Percentiles rank a stretch among this genome's conserved stretches.
These are phyloP conservation scores for Boletus rufocinnamomeus DNA, from an alignment of 768 basidiomycete genomes.

Conservation along the genomic window DNA sequence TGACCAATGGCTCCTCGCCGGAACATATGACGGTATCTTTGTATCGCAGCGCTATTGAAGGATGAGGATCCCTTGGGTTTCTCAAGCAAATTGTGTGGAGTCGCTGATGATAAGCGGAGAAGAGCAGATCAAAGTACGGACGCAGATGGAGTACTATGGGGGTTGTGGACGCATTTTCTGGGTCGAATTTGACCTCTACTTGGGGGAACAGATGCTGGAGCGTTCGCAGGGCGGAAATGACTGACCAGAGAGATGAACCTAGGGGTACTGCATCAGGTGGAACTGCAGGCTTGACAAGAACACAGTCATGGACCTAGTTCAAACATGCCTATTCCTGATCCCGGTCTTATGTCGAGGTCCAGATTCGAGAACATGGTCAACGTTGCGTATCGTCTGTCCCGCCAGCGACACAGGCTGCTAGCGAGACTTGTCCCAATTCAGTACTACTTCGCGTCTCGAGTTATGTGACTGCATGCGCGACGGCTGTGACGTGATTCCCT, in stretches of 20 bases:
- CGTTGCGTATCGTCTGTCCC: not conserved
- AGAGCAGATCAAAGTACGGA: constrained; percentile 83
- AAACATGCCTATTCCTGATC: constrained; percentile 74
- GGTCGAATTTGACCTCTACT: constrained; percentile 82
- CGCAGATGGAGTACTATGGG: constrained; percentile 78
- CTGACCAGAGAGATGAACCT: constrained; percentile 80
- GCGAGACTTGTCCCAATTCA: constrained; percentile 18
- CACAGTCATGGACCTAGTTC: constrained; percentile 55
- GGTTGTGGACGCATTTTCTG: constrained; percentile 65
- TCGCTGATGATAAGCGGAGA: constrained; percentile 76
- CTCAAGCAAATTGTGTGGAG: constrained; percentile 77
- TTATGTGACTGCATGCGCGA: constrained; percentile 8
- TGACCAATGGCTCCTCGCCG: constrained; percentile 56
- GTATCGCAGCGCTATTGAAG: constrained; percentile 68
- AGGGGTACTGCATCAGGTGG: constrained; percentile 6
- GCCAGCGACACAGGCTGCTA: not conserved
- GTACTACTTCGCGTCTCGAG: not conserved
- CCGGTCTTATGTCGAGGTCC: constrained; percentile 76
- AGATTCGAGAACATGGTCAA: constrained; percentile 62
- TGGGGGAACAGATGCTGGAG: constrained; percentile 74
- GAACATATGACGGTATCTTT: constrained; percentile 66
- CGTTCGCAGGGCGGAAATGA: constrained; percentile 66
- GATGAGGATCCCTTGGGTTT: constrained; percentile 64
- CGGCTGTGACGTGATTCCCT: no score
- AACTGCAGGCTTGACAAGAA: not conserved